Percentiles rank a stretch among this genome's conserved stretches.
These are phyloP conservation scores for Schizochytrium sp. DNA, from an alignment of 108 stramenopile species.

Conservation along the genomic window DNA sequence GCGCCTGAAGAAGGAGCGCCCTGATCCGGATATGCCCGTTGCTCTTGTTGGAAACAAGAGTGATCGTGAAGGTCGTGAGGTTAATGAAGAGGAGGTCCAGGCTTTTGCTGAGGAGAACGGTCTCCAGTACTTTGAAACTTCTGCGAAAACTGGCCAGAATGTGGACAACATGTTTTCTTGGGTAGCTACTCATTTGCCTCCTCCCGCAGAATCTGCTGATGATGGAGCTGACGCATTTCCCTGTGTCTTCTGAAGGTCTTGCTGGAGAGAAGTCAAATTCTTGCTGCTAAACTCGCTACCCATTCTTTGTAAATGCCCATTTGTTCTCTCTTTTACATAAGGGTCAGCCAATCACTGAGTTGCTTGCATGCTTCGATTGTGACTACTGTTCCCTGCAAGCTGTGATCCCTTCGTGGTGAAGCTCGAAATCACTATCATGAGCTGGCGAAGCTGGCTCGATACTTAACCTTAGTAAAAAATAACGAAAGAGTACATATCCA, in stretches of 20 bases:
- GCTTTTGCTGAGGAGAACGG: conserved; percentile 91
- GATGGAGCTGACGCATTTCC: conserved; percentile 31
- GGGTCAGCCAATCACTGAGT: too few species aligned
- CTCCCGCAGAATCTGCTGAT: conserved; percentile 54
- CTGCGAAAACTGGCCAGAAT: conserved; percentile 91
- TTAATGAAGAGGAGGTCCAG: conserved; percentile 85
- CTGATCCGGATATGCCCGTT: not conserved
- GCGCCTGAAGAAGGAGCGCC: not conserved
- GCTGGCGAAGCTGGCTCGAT: too few species aligned
- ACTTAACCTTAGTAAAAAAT: too few species aligned
- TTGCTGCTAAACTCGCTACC: not conserved
- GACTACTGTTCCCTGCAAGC: too few species aligned
- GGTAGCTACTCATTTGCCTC: conserved; percentile 79
- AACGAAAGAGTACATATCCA: too few species aligned
- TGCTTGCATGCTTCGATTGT: too few species aligned
- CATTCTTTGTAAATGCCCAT: too few species aligned
- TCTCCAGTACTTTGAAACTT: conserved; percentile 94
- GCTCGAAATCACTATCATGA: too few species aligned
- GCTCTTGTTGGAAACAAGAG: conserved; percentile 60
- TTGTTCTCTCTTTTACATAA: too few species aligned
- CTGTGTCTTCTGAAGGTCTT: not conserved
- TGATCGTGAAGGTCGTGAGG: conserved; percentile 62
- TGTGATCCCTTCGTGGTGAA: too few species aligned
- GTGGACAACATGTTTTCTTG: conserved; percentile 91
- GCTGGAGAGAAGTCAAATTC: conserved; percentile 7